These are phyloP conservation scores for Alternaria sp. DNA, from an alignment of 2,329 filamentous ascomycete genomes.

Conservation along the genomic window DNA sequence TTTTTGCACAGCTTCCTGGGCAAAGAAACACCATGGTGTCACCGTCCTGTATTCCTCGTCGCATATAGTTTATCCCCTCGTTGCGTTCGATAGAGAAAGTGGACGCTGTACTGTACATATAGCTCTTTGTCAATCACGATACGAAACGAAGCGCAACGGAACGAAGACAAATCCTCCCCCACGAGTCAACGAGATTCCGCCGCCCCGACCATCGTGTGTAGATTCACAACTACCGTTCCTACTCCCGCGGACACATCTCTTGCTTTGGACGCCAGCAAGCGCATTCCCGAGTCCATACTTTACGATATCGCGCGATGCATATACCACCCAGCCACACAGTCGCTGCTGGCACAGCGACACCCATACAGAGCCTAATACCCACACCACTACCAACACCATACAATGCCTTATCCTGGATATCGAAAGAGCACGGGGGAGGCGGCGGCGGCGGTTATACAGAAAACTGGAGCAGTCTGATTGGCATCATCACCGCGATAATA, in stretches of 20 bases:
- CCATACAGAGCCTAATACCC: not conserved
- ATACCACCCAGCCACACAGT: slow-evolving; percentile 28
- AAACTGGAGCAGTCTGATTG: slow-evolving; percentile 90
- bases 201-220: not conserved
- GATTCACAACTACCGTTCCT: too few relatives aligned
- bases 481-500: slow-evolving; percentile 89
- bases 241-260: not conserved
- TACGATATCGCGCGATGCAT: slow-evolving; percentile 31
- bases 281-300: slow-evolving; percentile 1
- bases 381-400: slow-evolving; percentile 19
- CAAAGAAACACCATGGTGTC: slow-evolving; percentile 3
- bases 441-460: slow-evolving; percentile 32
- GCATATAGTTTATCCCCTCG: not conserved
- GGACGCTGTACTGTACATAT: not conserved
- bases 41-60: not conserved
- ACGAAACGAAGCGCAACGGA: not conserved
- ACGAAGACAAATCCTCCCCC: not conserved
- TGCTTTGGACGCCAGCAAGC: not conserved
- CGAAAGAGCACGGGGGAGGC: slow-evolving; percentile 17
- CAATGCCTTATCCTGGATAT: slow-evolving; percentile 18
- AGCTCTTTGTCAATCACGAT: not conserved
- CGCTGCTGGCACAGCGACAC: slow-evolving; percentile 34
- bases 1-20: not conserved
- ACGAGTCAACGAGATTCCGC: not conserved
- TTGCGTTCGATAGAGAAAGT: too few relatives aligned